phyloP scores from a whole-genome alignment of 2,329 filamentous ascomycete species.

The Aaosphaeria pasadenensis region DNA sequence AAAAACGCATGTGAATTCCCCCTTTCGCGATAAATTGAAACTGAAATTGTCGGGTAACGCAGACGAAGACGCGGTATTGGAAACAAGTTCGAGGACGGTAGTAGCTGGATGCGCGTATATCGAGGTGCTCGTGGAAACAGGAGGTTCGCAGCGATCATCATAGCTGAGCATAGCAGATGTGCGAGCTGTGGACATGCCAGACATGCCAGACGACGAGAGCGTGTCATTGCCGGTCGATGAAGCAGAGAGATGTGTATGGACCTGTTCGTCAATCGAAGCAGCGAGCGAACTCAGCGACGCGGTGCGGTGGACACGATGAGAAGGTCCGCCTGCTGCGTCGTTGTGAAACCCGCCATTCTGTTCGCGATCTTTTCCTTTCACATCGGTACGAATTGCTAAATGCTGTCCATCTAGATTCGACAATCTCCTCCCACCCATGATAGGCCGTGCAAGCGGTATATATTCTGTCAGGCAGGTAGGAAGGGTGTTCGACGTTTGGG shows the following conservation, averaged over 20 bases:
- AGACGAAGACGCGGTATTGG: slow-evolving; percentile 37
- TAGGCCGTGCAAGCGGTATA: slow-evolving; percentile 1
- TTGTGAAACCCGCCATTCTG: slow-evolving; percentile 11
- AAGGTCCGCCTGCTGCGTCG: slow-evolving; percentile 1
- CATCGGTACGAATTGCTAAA: slow-evolving; percentile 16
- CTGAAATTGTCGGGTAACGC: slow-evolving; percentile 37
- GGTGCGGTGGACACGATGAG: slow-evolving; percentile 9
- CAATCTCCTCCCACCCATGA: slow-evolving; percentile 20
- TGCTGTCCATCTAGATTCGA: slow-evolving; percentile 12
- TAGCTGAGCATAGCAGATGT: slow-evolving; percentile 32
- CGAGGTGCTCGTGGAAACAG: slow-evolving; percentile 13
- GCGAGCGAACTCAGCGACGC: slow-evolving; percentile 20
- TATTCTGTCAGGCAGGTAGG: background rate
- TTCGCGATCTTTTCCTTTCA: slow-evolving; percentile 21
- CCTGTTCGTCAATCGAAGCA: slow-evolving; percentile 14
- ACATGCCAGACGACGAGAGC: slow-evolving; percentile 24
- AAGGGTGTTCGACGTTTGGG: background rate
- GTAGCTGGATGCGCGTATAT: slow-evolving; percentile 27
- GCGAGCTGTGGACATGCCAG: slow-evolving; percentile 31
- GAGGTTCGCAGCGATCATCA: slow-evolving; percentile 7
- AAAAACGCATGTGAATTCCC: slow-evolving; percentile 35
- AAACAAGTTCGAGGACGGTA: slow-evolving; percentile 36
- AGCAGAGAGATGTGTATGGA: slow-evolving; percentile 26
- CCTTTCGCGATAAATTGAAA: slow-evolving; percentile 36
- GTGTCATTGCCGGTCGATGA: slow-evolving; percentile 28